These are phyloP conservation scores for Kalaharituber pfeilii DNA, from an alignment of 2,329 filamentous ascomycete species.

Conservation along the genomic window DNA sequence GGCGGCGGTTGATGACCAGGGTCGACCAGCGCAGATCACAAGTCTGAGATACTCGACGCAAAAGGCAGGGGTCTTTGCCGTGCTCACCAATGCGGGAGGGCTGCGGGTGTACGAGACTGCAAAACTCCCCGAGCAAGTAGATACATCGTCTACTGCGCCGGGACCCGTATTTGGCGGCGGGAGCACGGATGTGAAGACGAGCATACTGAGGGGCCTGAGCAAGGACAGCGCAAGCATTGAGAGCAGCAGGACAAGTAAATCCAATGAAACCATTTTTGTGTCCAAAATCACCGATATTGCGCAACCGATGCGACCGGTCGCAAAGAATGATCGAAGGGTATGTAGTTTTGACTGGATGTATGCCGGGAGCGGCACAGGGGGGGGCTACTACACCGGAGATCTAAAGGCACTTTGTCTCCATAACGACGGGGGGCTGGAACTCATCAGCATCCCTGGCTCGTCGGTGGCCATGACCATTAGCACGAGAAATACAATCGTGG, in stretches of 20 bases:
- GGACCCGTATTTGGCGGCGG: not conserved
- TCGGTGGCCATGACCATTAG: not conserved
- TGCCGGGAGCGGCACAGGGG: not conserved
- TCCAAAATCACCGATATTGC: conserved; percentile 17
- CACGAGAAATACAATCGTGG: not conserved
- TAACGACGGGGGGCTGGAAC: conserved; percentile 11
- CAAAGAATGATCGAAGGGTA: conserved; percentile 15
- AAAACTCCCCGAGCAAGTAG: conserved; percentile 10
- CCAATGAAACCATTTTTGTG: conserved; percentile 17
- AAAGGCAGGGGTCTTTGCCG: conserved; percentile 19
- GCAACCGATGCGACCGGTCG: not conserved
- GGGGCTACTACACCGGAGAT: not conserved
- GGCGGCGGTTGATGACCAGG: conserved; percentile 13
- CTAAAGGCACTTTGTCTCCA: conserved; percentile 6
- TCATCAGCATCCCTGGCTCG: conserved; percentile 1
- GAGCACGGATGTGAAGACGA: not conserved
- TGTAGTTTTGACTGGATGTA: conserved; percentile 22
- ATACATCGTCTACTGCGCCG: not conserved
- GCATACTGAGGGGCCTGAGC: not conserved
- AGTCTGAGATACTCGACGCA: conserved; percentile 19
- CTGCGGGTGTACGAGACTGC: conserved; percentile 20
- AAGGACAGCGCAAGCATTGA: not conserved
- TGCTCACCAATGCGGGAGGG: conserved; percentile 17
- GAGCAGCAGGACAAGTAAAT: not conserved
- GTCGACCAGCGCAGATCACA: conserved; percentile 12